Base-by-base conservation (phyloP, 2,329 filamentous ascomycete species). In the Penicillium oxalicum region DNA sequence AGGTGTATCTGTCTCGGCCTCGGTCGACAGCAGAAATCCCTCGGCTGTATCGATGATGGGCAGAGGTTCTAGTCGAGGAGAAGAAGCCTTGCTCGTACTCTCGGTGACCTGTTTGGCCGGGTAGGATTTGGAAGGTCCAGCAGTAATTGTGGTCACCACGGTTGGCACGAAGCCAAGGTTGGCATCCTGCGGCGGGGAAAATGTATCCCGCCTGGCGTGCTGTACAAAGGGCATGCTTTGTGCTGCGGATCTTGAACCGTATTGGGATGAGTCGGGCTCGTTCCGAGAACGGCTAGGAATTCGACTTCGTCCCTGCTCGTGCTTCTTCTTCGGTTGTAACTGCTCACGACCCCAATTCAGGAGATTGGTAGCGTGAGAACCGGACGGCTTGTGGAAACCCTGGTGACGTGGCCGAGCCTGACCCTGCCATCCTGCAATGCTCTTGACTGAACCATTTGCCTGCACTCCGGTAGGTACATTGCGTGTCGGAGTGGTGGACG, bases 371-470 rank as follows among this genome's bases (percentile, higher is more conserved):
- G 57, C 40, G 9, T 62, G 56, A n/a, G 63, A 62, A 24, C 51
- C 56, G 26, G 61, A 46, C 13, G 62, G 50, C 18, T 64, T 64
- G 28, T 62, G 54, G n/a, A 64, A 63, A 29, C 50, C 57, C 6
- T 57, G 48, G 37, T 51, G 56, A 29, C 77, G 75, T 13, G 83
- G 79, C 51, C 76, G 79, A 26, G 79, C 76, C 51, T 80, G 79
- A 35, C 76, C 77, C 26, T 77, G 70, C 49, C 75, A 79, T 11
- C 82, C 81, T 41, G 71, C 75, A 18, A 75, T 67, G 47, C 71
- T 77, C n/a, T 73, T 76, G 4, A 80, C 83, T 35, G 81, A 79
- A 60, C 87, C 83, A 7, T 82, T 83, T 3, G 84, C 29, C 84
- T 41, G 78, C 78, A 67, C 88, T 82, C 83, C 83, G 86, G 57